These are phyloP conservation scores for Chenopodium album DNA, from an alignment of 148 eudicot species.

Conservation along the genomic window DNA sequence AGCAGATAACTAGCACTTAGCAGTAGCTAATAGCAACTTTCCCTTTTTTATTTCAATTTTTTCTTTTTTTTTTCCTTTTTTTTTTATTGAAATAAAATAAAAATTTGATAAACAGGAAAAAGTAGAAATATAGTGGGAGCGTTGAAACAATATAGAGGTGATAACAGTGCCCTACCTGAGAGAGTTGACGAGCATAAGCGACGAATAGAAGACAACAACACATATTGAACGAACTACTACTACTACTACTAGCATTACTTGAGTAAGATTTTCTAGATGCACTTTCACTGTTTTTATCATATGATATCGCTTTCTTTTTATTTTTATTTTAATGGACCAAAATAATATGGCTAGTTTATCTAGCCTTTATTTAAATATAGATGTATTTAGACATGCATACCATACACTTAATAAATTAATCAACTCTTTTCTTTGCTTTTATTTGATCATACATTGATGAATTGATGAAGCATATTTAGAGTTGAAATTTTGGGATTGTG, in stretches of 20 bases:
- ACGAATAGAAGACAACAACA: conserved; percentile 16
- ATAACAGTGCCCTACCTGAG: conserved; percentile 17
- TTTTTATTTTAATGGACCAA: not conserved
- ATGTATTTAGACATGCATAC: not conserved
- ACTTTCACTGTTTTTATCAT: conserved; percentile 3
- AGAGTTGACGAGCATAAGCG: conserved; percentile 21
- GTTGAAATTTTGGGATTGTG: not conserved
- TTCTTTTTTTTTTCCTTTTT: not conserved
- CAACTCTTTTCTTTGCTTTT: too few species aligned
- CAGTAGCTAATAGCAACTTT: conserved; percentile 8
- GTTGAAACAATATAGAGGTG: not conserved
- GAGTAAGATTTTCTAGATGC: conserved; percentile 9
- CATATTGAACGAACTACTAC: not conserved
- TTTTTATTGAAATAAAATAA: not conserved
- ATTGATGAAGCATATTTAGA: too few species aligned
- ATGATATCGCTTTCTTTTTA: not conserved
- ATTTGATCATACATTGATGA: too few species aligned
- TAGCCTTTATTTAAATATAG: not conserved
- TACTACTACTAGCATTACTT: not conserved
- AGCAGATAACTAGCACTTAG: not conserved
- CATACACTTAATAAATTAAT: not conserved
- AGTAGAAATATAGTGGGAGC: conserved; percentile 2
- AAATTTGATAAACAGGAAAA: not conserved
- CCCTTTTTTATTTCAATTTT: not conserved
- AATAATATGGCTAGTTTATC: not conserved